phyloP scores from a whole-genome alignment of 1,139 yeast species.

The Torulaspora globosa region DNA sequence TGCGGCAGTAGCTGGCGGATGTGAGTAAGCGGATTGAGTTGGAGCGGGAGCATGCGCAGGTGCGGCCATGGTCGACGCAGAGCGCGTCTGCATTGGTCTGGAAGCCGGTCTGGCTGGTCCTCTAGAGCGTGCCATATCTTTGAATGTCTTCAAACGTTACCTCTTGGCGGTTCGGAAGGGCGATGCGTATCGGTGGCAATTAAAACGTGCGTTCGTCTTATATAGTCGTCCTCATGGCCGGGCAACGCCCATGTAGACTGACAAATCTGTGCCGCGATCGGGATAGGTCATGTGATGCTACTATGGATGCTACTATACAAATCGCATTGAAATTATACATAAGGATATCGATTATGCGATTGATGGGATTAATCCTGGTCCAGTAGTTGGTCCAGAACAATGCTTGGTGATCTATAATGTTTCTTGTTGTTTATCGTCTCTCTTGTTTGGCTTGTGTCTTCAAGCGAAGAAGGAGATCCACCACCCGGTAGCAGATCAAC shows the following conservation, averaged over 20 bases:
- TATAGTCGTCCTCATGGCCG: not conserved
- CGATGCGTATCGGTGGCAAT: slow-evolving; percentile 5
- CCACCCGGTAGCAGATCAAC: slow-evolving; percentile 1
- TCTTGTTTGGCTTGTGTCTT: not conserved
- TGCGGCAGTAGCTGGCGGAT: slow-evolving; percentile 42
- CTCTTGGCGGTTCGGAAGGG: not conserved
- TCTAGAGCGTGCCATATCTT: slow-evolving; percentile 54
- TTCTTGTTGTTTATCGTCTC: slow-evolving; percentile 8
- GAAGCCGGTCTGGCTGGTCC: slow-evolving; percentile 51
- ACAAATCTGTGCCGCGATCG: slow-evolving; percentile 5
- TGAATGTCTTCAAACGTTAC: not conserved
- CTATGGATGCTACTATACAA: not conserved
- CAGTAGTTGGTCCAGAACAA: slow-evolving; percentile 31
- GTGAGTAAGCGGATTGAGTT: slow-evolving; percentile 37
- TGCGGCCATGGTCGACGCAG: slow-evolving; percentile 73
- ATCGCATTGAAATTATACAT: not conserved
- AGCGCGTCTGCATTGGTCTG: slow-evolving; percentile 58
- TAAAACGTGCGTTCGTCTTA: slow-evolving; percentile 1
- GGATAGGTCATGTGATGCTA: slow-evolving; percentile 3
- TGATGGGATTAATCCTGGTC: slow-evolving; percentile 13
- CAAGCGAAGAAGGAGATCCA: not conserved
- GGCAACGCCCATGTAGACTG: not conserved
- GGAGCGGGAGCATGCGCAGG: slow-evolving; percentile 44
- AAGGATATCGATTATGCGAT: not conserved
- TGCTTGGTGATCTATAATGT: slow-evolving; percentile 33